Conservation (phyloP, 371 early-diverging fungal species). For the Apophysomyces elegans region DNA sequence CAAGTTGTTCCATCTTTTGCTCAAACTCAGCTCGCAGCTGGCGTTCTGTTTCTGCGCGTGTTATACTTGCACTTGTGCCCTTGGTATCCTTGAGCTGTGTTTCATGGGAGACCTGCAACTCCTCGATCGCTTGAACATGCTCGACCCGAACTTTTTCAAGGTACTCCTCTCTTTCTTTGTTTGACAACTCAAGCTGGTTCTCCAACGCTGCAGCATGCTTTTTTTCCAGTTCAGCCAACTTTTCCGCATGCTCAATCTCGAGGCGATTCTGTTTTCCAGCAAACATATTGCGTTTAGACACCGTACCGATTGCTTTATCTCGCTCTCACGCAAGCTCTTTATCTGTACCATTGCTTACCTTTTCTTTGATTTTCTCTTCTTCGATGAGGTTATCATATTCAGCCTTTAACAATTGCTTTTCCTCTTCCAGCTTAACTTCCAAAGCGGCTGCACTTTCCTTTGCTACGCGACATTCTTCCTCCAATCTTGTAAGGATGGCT, state of each 20-base stretch:
- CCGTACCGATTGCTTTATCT: no score
- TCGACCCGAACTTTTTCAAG: slow-evolving; percentile 19
- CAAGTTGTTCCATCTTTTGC: slow-evolving; percentile 34
- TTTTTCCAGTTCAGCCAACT: slow-evolving; percentile 13
- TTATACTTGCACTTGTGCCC: slow-evolving; percentile 2
- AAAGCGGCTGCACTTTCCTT: slow-evolving; percentile 4
- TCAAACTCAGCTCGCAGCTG: slow-evolving; percentile 43
- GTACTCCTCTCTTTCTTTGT: slow-evolving; percentile 19
- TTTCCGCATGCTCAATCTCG: slow-evolving; percentile 15
- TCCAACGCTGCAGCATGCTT: slow-evolving; percentile 24
- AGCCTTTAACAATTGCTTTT: slow-evolving; percentile 15
- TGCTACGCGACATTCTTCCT: slow-evolving; percentile 11
- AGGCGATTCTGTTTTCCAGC: slow-evolving; percentile 7
- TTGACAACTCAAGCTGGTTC: background rate
- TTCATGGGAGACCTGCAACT: background rate
- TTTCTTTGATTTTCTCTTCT: slow-evolving; percentile 13
- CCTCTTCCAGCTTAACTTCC: slow-evolving; percentile 12
- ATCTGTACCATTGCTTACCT: background rate
- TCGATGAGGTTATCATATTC: slow-evolving; percentile 18
- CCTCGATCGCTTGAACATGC: slow-evolving; percentile 18
- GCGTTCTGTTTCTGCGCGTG: slow-evolving; percentile 35
- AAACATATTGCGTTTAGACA: background rate
- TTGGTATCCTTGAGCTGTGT: slow-evolving; percentile 1
- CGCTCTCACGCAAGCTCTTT: no score
- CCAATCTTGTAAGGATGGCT: slow-evolving; percentile 7